These are phyloP conservation scores for Globisporangium lucens DNA, from an alignment of 352 stramenopile species.

Conservation along the genomic window DNA sequence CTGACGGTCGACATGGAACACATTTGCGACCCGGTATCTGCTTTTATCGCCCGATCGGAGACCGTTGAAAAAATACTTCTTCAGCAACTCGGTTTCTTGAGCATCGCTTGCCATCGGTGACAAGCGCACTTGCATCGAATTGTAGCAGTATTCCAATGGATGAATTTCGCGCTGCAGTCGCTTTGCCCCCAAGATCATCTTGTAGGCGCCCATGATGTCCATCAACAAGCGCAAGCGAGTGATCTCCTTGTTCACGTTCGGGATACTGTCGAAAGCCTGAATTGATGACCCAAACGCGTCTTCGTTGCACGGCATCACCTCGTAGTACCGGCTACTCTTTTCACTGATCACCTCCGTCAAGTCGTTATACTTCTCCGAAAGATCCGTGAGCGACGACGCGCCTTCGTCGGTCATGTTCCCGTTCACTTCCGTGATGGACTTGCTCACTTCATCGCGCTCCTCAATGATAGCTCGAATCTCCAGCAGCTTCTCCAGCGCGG, in stretches of 20 bases:
- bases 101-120: constrained; percentile 25
- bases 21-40: constrained; percentile 55
- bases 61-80: constrained; percentile 63
- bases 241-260: constrained; percentile 66
- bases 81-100: constrained; percentile 44
- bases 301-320: constrained; percentile 77
- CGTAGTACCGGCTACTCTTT: constrained; percentile 73
- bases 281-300: constrained; percentile 55
- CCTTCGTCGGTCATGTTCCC: constrained; percentile 48
- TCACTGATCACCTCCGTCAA: constrained; percentile 70
- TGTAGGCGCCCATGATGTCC: constrained; percentile 76
- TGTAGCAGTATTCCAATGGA: constrained; percentile 79
- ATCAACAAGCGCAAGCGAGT: constrained; percentile 54
- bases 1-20: constrained; percentile 60
- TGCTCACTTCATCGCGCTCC: constrained; percentile 42
- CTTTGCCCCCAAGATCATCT: constrained; percentile 72
- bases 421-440: constrained; percentile 45
- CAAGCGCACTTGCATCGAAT: constrained; percentile 65
- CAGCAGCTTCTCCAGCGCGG: constrained; percentile 40
- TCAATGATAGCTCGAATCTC: constrained; percentile 53
- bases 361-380: constrained; percentile 43
- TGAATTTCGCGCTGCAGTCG: constrained; percentile 30
- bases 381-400: constrained; percentile 31
- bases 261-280: constrained; percentile 51
- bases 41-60: constrained; percentile 24